Evolutionary conservation across 2,329 filamentous ascomycete genomes (phyloP).

Genomic region (Alternaria burnsii): DNA sequence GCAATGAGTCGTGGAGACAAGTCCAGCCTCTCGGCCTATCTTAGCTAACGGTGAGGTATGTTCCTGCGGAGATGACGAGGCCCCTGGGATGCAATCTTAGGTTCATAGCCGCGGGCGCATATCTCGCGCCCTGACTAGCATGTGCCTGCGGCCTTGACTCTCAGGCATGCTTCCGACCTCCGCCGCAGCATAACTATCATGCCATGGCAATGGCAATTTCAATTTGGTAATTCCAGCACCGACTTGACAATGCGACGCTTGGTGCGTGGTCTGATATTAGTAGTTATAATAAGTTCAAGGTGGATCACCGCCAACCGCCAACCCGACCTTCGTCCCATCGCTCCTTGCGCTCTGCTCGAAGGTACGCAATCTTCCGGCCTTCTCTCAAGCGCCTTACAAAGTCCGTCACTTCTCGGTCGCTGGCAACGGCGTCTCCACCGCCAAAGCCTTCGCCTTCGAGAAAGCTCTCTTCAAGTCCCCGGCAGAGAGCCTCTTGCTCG

Average conservation of each 20-base stretch:
- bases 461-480: conserved; percentile 91
- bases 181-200: conserved; percentile 9
- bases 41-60: neutral
- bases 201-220: neutral
- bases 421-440: conserved; percentile 62
- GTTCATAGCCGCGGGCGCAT: neutral
- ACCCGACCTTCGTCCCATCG: conserved; percentile 96
- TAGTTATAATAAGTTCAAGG: neutral
- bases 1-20: conserved; percentile 11
- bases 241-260: neutral
- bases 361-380: conserved; percentile 78
- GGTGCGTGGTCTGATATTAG: neutral
- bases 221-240: neutral
- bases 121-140: conserved; percentile 6
- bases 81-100: conserved; percentile 14
- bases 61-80: conserved; percentile 8
- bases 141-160: conserved; percentile 1
- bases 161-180: neutral
- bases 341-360: conserved; percentile 85
- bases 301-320: conserved; percentile 77
- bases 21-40: conserved; percentile 8
- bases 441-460: conserved; percentile 66
- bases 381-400: conserved; percentile 86
- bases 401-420: conserved; percentile 83
- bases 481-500: conserved; percentile 84